A percentile compares a stretch with the other conserved stretches of the same genome.
Conservation (phyloP, 169 alveolate species). For the Plasmodium vinckei region DNA sequence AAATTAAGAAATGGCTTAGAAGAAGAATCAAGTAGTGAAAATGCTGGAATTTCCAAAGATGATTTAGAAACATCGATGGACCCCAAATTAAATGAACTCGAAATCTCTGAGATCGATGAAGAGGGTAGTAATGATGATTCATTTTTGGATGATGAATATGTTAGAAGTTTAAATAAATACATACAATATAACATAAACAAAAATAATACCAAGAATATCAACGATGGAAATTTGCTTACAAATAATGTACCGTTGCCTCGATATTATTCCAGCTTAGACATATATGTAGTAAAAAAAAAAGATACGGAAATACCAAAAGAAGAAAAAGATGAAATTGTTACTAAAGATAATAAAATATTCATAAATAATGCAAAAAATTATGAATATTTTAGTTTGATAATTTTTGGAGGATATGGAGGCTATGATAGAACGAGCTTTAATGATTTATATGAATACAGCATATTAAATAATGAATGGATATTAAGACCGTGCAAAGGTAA, state of each 20-base stretch:
- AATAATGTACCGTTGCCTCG: slow-evolving; percentile 49
- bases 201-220: background rate
- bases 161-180: slow-evolving; percentile 41
- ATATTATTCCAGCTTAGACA: slow-evolving; percentile 58
- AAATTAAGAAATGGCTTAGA: slow-evolving; percentile 21
- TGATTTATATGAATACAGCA: slow-evolving; percentile 54
- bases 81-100: background rate
- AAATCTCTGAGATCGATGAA: slow-evolving; percentile 12
- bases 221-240: background rate
- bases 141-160: slow-evolving; percentile 26
- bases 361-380: slow-evolving; percentile 26
- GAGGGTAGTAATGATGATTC: slow-evolving; percentile 29
- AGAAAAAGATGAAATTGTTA: slow-evolving; percentile 10
- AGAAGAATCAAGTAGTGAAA: background rate
- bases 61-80: background rate
- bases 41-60: slow-evolving; percentile 1
- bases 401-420: slow-evolving; percentile 74
- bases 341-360: slow-evolving; percentile 36
- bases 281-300: slow-evolving; percentile 28
- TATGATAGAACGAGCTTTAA: slow-evolving; percentile 63
- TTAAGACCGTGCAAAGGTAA: slow-evolving; percentile 53
- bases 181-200: slow-evolving; percentile 1
- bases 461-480: slow-evolving; percentile 43
- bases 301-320: background rate
- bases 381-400: slow-evolving; percentile 57